Evolutionary conservation across 2,329 filamentous ascomycete genomes (phyloP), one percentile per base, ranked within the genome.

Genomic region (Pseudocercospora cruenta): DNA sequence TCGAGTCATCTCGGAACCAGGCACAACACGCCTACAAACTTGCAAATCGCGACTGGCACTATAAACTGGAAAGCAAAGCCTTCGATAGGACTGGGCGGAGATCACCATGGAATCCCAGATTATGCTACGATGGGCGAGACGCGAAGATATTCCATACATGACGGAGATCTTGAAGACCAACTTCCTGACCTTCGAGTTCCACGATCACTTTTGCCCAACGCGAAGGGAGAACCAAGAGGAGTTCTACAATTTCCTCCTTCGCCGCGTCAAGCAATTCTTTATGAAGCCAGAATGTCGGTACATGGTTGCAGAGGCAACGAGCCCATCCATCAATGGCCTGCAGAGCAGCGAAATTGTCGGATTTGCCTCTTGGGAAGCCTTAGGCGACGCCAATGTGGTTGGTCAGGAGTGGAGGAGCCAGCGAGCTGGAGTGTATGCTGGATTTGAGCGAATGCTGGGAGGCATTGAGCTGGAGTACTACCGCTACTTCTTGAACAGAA

Each of bases 291-390:
- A 64, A 31, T 39, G 65, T 21, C 64, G 68, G 9, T 70, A 66
- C 49, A 70, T 70, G 68, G 70, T 71, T 3, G 70, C 68, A 59
- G 62, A 68, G 61, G 39, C 55, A 36, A 26, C 36, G 51, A 7
- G 14, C 43, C 28, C 63, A 3, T 19, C 49, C 4, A 59, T 36
- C 5, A 63, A 65, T 19, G 62, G 59, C 5, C 26, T 59, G 6
- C 67, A 70, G 59, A 63, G 60, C 8, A 33, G 60, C 6, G 21
- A 58, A 33, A 60, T 70, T 14, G 24, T 71, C 21, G 70, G 70
- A 9, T 70, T 71, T 61, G 58, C 68, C 0, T 59, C 66, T 0
- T 71, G 70, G 70, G 67, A 70, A 54, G 63, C 66, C 2, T 62
- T 66, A 58, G 68, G 66, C 14, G 51, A 55, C 6, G 49, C 58